Conservation (phyloP, 2,329 filamentous ascomycete species). For the Monosporascus sp. region DNA sequence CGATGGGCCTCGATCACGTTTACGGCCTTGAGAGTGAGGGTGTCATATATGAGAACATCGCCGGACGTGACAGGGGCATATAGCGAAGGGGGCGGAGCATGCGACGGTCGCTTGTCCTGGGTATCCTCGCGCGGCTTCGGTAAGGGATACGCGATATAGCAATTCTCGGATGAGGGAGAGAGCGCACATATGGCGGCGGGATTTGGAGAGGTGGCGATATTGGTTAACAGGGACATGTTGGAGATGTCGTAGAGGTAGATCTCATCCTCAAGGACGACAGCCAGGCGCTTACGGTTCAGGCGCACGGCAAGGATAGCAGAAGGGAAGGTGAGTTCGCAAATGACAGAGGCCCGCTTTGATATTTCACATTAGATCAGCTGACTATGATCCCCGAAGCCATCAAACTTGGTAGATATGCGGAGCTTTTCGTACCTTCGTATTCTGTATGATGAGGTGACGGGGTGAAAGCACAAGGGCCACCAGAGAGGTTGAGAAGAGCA, state of each 20-base stretch:
- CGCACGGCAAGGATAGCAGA: conserved; percentile 93
- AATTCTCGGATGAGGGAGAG: conserved; percentile 91
- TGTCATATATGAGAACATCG: conserved; percentile 89
- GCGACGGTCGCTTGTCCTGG: conserved; percentile 59
- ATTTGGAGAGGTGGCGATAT: conserved; percentile 91
- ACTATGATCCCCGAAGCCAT: too few species aligned
- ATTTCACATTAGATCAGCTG: background rate
- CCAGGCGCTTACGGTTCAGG: conserved; percentile 87
- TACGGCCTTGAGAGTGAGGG: conserved; percentile 80
- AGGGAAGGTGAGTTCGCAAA: conserved; percentile 97
- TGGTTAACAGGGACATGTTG: conserved; percentile 93
- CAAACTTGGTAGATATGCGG: background rate
- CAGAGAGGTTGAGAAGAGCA: conserved; percentile 96
- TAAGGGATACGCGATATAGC: conserved; percentile 89
- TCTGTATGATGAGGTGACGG: conserved; percentile 88
- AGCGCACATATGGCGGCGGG: conserved; percentile 86
- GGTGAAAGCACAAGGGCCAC: conserved; percentile 92
- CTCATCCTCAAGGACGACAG: conserved; percentile 89
- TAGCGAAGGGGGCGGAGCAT: conserved; percentile 75
- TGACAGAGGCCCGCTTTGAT: conserved; percentile 64
- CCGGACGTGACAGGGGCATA: conserved; percentile 82
- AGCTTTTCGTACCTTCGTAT: conserved; percentile 54
- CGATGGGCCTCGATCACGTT: conserved; percentile 95
- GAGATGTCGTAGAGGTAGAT: conserved; percentile 99
- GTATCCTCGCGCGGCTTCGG: conserved; percentile 64